Base-by-base conservation (phyloP, 176 grass and related monocot genomes). In the Cenchrus americanus region DNA sequence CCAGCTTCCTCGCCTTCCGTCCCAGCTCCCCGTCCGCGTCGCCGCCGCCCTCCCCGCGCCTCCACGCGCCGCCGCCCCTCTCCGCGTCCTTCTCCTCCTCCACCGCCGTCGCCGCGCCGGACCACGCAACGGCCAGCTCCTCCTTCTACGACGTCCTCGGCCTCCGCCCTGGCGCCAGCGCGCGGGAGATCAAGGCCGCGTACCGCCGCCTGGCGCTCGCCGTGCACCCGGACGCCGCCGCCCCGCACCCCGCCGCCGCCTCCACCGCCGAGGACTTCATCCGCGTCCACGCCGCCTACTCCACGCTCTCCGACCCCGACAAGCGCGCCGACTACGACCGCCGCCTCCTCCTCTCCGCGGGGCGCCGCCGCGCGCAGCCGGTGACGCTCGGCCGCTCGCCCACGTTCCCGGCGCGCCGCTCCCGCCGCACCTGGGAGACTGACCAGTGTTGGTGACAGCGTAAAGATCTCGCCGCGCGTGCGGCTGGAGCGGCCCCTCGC, bases 121-220 rank as follows among this genome's bases (percentile, higher is more conserved):
- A 37, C 15, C 49, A 9, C 63, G 42, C 60, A 6, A 27, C 60
- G 5, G 41, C 71, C n/a, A 19, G 61, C 69, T 90, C 86, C 69
- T 90, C 86, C 43, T 83, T 91, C 70, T 94, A 91, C 84, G 92
- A 91, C 72, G 84, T 87, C 14, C 92, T 94, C 21, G 89, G 89
- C 60, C 66, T 94, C 74, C 60, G 73, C 71, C 80, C 84, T 32
- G 70, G 83, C 7, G 86, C 89, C 48, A 94, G 83, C 77, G 21
- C 55, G 43, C 22, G 24, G 12, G 92, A 91, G 51, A 91, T 94
- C 86, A 94, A 94, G 89, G 80, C 80, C 15, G 83, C 89, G 11
- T 94, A 94, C 80, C 83, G 89, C 60, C 80, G 86, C 64, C 86
- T 94, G 23, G 92, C 89, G 0, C 92, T 81, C 60, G 76, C 77